phyloP scores from a whole-genome alignment of 805 yeast species.

The Metschnikowia aberdeeniae region DNA sequence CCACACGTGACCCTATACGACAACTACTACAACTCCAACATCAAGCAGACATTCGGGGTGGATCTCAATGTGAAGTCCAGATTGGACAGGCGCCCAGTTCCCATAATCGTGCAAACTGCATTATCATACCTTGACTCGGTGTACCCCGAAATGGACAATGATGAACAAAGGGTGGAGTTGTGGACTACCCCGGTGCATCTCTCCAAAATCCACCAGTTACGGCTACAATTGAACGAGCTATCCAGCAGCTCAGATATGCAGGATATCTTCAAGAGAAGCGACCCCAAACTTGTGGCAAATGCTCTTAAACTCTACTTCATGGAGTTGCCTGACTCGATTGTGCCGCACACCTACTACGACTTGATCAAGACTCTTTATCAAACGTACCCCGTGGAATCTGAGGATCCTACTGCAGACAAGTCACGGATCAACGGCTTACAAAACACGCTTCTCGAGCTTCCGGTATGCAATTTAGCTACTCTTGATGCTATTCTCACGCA shows the following conservation, averaged over 20 bases:
- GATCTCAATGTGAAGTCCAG: slow-evolving; percentile 69
- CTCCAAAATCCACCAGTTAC: slow-evolving; percentile 54
- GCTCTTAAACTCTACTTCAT: slow-evolving; percentile 67
- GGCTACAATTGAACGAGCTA: slow-evolving; percentile 48
- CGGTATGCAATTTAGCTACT: slow-evolving; percentile 71
- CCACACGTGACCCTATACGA: slow-evolving; percentile 75
- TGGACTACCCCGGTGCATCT: slow-evolving; percentile 71
- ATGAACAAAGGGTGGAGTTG: slow-evolving; percentile 58
- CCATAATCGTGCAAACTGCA: slow-evolving; percentile 58
- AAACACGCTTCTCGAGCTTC: slow-evolving; percentile 61
- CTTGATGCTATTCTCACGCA: slow-evolving; percentile 78
- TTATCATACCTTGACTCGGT: slow-evolving; percentile 62
- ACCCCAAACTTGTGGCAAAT: slow-evolving; percentile 61
- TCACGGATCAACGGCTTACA: slow-evolving; percentile 58
- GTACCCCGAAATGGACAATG: slow-evolving; percentile 68
- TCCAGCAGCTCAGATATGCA: slow-evolving; percentile 27
- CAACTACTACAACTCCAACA: slow-evolving; percentile 69
- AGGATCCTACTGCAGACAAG: slow-evolving; percentile 22
- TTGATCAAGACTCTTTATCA: slow-evolving; percentile 61
- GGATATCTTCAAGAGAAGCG: slow-evolving; percentile 33
- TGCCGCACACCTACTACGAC: slow-evolving; percentile 63
- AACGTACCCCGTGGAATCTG: slow-evolving; percentile 27
- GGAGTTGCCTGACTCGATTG: slow-evolving; percentile 75
- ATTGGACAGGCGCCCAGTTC: slow-evolving; percentile 69
- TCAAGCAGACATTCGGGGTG: slow-evolving; percentile 73